Evolutionary conservation across 192 early-diverging fungal species (phyloP).

Genomic region (Phlyctochytrium bullatum): DNA sequence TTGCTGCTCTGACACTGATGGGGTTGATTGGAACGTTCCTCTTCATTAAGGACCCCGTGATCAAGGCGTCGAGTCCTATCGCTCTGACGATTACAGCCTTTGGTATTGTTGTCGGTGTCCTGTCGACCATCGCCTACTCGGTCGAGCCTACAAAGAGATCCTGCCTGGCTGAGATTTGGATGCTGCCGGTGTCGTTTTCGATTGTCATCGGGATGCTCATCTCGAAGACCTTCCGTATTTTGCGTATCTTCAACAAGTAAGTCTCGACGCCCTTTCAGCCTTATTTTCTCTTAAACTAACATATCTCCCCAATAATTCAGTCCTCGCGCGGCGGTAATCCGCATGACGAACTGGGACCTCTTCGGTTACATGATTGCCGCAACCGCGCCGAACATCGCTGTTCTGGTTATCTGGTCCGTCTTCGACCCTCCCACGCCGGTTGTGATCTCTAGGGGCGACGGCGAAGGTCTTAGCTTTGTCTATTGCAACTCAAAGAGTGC

Average conservation of each 20-base stretch:
- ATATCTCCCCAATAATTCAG: not conserved
- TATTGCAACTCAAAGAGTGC: not conserved
- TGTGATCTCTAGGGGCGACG: not conserved
- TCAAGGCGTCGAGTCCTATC: not conserved
- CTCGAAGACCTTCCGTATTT: conserved; percentile 9
- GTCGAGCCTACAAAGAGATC: not conserved
- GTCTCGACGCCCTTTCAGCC: not conserved
- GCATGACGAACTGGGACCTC: conserved; percentile 2
- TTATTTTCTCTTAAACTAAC: not conserved
- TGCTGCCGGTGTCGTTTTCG: conserved; percentile 4
- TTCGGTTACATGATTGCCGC: conserved; percentile 1
- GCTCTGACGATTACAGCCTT: not conserved
- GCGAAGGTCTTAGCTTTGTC: not conserved
- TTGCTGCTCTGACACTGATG: not conserved
- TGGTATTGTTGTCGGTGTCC: not conserved
- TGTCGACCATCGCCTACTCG: not conserved
- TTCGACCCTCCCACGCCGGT: not conserved
- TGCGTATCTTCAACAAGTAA: conserved; percentile 4
- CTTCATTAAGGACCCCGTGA: not conserved
- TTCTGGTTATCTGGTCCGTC: not conserved
- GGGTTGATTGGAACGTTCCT: not conserved
- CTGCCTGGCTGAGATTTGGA: conserved; percentile 4
- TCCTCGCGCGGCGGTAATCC: not conserved
- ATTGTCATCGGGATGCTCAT: conserved; percentile 3
- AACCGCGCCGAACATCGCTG: not conserved